Evolutionary conservation across 768 basidiomycete genomes (phyloP), one percentile per base, ranked within the genome.

Genomic region (Suillus americanus): DNA sequence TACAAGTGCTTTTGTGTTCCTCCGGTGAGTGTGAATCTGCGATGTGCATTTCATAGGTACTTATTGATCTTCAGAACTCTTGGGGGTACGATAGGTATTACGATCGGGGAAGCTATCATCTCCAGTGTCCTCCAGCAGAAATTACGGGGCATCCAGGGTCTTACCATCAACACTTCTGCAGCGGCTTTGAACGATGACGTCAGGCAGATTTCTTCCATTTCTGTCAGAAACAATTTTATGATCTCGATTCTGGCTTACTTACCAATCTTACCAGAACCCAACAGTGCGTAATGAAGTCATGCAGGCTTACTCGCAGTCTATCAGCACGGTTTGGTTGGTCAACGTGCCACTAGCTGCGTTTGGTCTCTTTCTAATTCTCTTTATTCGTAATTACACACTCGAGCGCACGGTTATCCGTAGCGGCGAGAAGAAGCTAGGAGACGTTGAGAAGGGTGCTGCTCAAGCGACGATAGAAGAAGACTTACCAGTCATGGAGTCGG

Each of bases 31-130:
- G 48, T 30, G 28, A 30, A 1, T 54, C 13, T 13, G 33, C n/a
- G 1, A 12, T 33, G 54, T 28, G n/a, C 38, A 25, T 33, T 62
- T 13, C 61, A 37, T 38, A 35, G 43, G 48, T 41, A 37, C 16
- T 66, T 35, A 61, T 16, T 20, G 16, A 35, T 60, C 43, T 59
- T n/a, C 68, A 89, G 90, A 69, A 85, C 83, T 3, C 71, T 93
- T 60, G 91, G 92, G 16, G 90, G 89, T 40, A 89, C 91, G 1
- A 80, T 94, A 37, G 90, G 90, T 20, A 87, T 94, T 62, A 85
- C 90, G 0, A 74, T 91, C 55, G 90, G 91, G 40, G 87, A 92
- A 70, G 85, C 87, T 3, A 88, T 92, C 64, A 87, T 87, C 66
- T 80, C 88, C 1, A 87, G 85, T 56, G 86, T 87, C 48, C 68